Percentiles rank a stretch among this genome's conserved stretches.
Evolutionary conservation across 345 rosid genomes (phyloP).

Genomic region (Cardamine occulta): DNA sequence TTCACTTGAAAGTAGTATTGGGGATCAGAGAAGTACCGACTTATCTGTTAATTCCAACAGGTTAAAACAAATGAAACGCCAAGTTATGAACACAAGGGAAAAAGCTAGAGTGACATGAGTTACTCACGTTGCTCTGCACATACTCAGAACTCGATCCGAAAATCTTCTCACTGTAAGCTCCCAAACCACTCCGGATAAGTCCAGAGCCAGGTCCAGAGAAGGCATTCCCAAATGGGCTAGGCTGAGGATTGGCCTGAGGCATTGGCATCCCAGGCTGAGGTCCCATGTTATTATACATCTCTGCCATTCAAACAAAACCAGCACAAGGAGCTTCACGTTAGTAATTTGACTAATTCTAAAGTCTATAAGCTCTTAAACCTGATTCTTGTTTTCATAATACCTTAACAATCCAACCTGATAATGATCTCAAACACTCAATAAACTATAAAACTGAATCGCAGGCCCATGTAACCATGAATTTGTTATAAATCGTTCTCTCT

Average conservation of each 20-base stretch:
- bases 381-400: background rate
- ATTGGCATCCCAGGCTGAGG: slow-evolving; percentile 71
- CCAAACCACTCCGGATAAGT: slow-evolving; percentile 81
- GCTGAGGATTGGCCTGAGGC: slow-evolving; percentile 70
- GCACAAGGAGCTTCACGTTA: background rate
- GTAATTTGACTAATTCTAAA: background rate
- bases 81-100: background rate
- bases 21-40: slow-evolving; percentile 90
- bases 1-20: slow-evolving; percentile 98
- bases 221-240: slow-evolving; percentile 85
- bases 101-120: slow-evolving; percentile 5
- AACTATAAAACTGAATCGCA: background rate
- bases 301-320: slow-evolving; percentile 44
- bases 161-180: slow-evolving; percentile 92
- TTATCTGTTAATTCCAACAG: slow-evolving; percentile 58
- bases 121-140: slow-evolving; percentile 97
- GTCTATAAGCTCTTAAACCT: background rate
- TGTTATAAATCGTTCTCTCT: too few species aligned
- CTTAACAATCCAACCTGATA: slow-evolving; percentile 3
- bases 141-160: slow-evolving; percentile 95
- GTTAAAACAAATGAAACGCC: background rate
- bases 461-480: background rate
- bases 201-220: slow-evolving; percentile 97
- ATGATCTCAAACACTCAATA: slow-evolving; percentile 1
- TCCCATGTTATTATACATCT: slow-evolving; percentile 79